These are phyloP conservation scores for Fusarium tanahbumbuense DNA, from an alignment of 2,329 filamentous ascomycete genomes.

Conservation along the genomic window DNA sequence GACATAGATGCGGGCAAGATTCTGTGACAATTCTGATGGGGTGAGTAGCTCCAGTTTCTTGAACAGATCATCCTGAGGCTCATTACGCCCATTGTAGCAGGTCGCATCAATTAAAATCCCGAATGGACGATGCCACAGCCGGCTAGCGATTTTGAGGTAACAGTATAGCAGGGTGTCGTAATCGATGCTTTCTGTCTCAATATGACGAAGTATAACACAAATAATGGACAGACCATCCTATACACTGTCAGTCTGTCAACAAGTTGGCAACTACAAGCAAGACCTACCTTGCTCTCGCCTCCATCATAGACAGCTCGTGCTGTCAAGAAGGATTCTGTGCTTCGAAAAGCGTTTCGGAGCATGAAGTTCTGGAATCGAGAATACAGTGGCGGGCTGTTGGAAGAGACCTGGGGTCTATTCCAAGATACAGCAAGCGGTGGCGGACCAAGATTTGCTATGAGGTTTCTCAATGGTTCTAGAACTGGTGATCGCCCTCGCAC, in stretches of 20 bases:
- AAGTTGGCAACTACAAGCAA: not conserved
- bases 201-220: slow-evolving; percentile 75
- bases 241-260: slow-evolving; percentile 22
- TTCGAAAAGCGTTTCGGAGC: slow-evolving; percentile 74
- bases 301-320: slow-evolving; percentile 76
- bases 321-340: slow-evolving; percentile 72
- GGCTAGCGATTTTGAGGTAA: slow-evolving; percentile 77
- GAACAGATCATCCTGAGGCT: slow-evolving; percentile 74
- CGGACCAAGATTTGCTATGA: slow-evolving; percentile 74
- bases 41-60: slow-evolving; percentile 72
- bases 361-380: slow-evolving; percentile 79
- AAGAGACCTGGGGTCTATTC: slow-evolving; percentile 74
- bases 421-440: slow-evolving; percentile 76
- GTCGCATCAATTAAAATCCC: slow-evolving; percentile 76
- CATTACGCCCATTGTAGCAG: slow-evolving; percentile 75
- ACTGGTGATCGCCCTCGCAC: slow-evolving; percentile 65
- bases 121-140: slow-evolving; percentile 76
- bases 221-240: slow-evolving; percentile 75
- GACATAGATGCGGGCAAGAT: slow-evolving; percentile 72
- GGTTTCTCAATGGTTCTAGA: slow-evolving; percentile 68
- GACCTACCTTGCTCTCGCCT: slow-evolving; percentile 72
- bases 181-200: slow-evolving; percentile 73
- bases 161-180: slow-evolving; percentile 75
- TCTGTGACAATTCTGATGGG: slow-evolving; percentile 69
- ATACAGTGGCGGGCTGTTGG: slow-evolving; percentile 72